Evolutionary conservation across 495 filamentous ascomycete species (phyloP), one percentile per base, ranked within the genome.

Genomic region (Venustampulla echinocandica): DNA sequence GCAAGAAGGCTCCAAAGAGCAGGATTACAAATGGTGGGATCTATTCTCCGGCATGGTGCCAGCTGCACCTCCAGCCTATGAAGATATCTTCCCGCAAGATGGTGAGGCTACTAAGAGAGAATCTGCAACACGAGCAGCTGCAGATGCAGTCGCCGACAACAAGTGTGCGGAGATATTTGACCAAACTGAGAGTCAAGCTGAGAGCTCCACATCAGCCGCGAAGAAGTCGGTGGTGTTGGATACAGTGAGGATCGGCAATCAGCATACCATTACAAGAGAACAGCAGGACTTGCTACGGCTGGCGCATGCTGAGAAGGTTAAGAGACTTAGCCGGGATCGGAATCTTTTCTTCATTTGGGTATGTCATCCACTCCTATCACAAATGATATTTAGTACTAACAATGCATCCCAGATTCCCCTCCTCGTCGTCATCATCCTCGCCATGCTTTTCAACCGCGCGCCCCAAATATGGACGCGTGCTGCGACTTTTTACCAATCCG

Each of bases 291-390:
- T 82, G 51, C 69, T 88, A 25, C 64, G 80, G 40, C 71, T 79
- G 37, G 82, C 81, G 38, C 84, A 89, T 60, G 81, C 81, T 24
- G 71, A 74, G 49, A 84, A 82, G 55, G 76, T 88, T 60, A 89
- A 88, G 71, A 75, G 73, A 49, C 66, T 88, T 30, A 76, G 74
- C 33, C 80, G 74, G 50, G 87, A 93, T 60, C 73, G 81, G 54
- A 88, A 87, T 60, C 69, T 93, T 33, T 90, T 84, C 65, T 84
- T 89, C 61, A 70, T 93, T 59, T 93, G 87, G 87, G 86, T 89
- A 76, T 57, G 65, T 59, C 13, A 2, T n/a, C n/a, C 27, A 41
- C 42, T 52, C 5, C 35, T 42, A 27, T 49, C 7, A 7, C 22
- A n/a, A 45, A 66, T 63, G 64, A 63, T 49, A 54, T 57, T 48